A percentile compares a stretch with the other conserved stretches of the same genome.
phyloP scores from a whole-genome alignment of 768 basidiomycete species.

The Auriscalpium microsporum region DNA sequence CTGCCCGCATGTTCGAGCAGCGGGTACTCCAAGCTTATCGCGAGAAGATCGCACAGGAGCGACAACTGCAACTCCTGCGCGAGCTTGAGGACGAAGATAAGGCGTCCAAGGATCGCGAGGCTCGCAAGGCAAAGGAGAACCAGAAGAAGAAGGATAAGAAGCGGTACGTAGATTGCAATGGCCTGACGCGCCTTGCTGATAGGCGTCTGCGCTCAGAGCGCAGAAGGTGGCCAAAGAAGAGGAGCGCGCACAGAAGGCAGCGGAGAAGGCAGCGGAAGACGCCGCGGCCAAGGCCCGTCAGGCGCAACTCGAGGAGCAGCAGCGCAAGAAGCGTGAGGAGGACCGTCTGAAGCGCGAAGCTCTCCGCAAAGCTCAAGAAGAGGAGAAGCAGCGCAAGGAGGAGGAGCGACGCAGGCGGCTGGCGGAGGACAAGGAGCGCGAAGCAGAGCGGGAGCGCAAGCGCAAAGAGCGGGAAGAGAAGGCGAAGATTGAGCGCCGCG shows the following conservation, averaged over 20 bases:
- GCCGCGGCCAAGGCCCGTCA: conserved; percentile 70
- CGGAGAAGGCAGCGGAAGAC: conserved; percentile 82
- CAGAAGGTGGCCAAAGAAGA: conserved; percentile 93
- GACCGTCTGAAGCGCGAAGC: conserved; percentile 75
- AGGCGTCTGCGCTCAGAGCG: conserved; percentile 38
- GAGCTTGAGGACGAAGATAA: conserved; percentile 97
- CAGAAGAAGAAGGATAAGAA: conserved; percentile 99
- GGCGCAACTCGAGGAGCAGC: conserved; percentile 71
- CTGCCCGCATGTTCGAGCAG: conserved; percentile 99
- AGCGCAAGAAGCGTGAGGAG: conserved; percentile 76
- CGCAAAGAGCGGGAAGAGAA: conserved; percentile 69
- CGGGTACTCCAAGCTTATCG: conserved; percentile 94
- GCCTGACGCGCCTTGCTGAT: too few species aligned
- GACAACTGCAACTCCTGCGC: conserved; percentile 84
- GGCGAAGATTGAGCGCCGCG: conserved; percentile 38
- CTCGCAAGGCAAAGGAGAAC: conserved; percentile 85
- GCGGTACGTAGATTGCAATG: conserved; percentile 41
- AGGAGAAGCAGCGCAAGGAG: conserved; percentile 75
- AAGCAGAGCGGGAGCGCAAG: conserved; percentile 67
- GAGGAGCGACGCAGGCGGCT: conserved; percentile 74
- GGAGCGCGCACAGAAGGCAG: conserved; percentile 74
- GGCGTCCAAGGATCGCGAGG: conserved; percentile 75
- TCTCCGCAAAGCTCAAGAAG: conserved; percentile 66
- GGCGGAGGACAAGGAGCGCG: conserved; percentile 74
- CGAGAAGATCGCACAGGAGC: conserved; percentile 93